Percentiles rank a stretch among this genome's conserved stretches.
phyloP scores from a whole-genome alignment of 805 yeast genomes.

The Ogataea naganishii region DNA sequence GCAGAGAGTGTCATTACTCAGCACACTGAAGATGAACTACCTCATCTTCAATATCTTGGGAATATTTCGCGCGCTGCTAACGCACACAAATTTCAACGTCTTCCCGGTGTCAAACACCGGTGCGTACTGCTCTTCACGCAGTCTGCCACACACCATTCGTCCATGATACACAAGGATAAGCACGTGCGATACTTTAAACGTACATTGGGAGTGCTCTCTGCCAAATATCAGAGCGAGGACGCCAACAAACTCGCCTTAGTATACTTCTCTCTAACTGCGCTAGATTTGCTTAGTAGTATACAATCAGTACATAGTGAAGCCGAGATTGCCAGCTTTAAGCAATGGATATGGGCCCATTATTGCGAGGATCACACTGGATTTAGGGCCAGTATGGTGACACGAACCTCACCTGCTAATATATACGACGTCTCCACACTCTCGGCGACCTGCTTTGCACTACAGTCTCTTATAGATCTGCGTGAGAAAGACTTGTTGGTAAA shows the following conservation, averaged over 20 bases:
- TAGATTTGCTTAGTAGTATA: slow-evolving; percentile 32
- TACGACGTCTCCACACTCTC: slow-evolving; percentile 63
- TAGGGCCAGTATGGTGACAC: slow-evolving; percentile 48
- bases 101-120: not conserved
- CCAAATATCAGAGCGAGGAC: slow-evolving; percentile 54
- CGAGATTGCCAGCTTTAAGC: slow-evolving; percentile 23
- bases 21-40: too few relatives aligned
- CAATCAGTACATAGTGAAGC: slow-evolving; percentile 16
- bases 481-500: slow-evolving; percentile 28
- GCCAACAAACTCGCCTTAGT: slow-evolving; percentile 61
- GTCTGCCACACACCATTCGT: too few relatives aligned
- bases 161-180: slow-evolving; percentile 9
- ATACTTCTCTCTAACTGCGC: slow-evolving; percentile 60
- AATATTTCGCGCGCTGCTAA: too few relatives aligned
- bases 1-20: too few relatives aligned
- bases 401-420: slow-evolving; percentile 10
- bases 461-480: slow-evolving; percentile 41
- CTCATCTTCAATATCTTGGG: too few relatives aligned
- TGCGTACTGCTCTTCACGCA: too few relatives aligned
- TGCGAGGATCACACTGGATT: slow-evolving; percentile 36
- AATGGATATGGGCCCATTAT: slow-evolving; percentile 40
- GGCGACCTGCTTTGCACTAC: slow-evolving; percentile 70
- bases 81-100: not conserved
- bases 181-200: slow-evolving; percentile 22
- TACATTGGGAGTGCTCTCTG: slow-evolving; percentile 27